Evolutionary conservation across 768 basidiomycete species (phyloP).

Genomic region (Sarcomyxa edulis): DNA sequence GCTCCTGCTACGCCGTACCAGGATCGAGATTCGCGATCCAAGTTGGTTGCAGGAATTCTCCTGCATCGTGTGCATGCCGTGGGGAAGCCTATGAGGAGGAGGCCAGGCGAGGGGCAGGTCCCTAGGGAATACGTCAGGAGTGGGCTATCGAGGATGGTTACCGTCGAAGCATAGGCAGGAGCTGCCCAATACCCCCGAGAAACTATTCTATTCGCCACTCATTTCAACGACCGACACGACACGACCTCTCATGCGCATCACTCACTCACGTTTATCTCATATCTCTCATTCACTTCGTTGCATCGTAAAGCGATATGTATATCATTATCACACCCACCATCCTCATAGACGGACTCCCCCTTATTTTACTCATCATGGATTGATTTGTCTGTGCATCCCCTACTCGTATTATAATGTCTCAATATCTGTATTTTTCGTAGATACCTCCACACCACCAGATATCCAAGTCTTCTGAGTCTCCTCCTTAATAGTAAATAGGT

Average conservation of each 20-base stretch:
- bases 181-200: too few relatives aligned
- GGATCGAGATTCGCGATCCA: constrained; percentile 36
- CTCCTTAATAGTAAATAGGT: too few relatives aligned
- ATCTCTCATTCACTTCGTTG: not conserved
- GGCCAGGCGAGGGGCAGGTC: constrained; percentile 19
- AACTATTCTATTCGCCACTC: too few relatives aligned
- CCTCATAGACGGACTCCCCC: not conserved
- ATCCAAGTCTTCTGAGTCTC: too few relatives aligned
- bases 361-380: too few relatives aligned
- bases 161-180: constrained; percentile 35
- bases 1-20: not conserved
- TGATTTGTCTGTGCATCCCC: too few relatives aligned
- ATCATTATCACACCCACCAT: too few relatives aligned
- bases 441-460: too few relatives aligned
- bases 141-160: constrained; percentile 45
- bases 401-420: too few relatives aligned
- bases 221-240: too few relatives aligned
- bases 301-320: not conserved
- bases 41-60: constrained; percentile 54
- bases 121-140: constrained; percentile 47
- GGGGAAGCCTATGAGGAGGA: constrained; percentile 48
- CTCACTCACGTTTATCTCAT: not conserved
- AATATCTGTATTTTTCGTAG: too few relatives aligned
- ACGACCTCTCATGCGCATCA: not conserved
- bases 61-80: constrained; percentile 47